These are phyloP conservation scores for Euphorbia lathyris DNA, from an alignment of 345 rosid species.

Conservation along the genomic window DNA sequence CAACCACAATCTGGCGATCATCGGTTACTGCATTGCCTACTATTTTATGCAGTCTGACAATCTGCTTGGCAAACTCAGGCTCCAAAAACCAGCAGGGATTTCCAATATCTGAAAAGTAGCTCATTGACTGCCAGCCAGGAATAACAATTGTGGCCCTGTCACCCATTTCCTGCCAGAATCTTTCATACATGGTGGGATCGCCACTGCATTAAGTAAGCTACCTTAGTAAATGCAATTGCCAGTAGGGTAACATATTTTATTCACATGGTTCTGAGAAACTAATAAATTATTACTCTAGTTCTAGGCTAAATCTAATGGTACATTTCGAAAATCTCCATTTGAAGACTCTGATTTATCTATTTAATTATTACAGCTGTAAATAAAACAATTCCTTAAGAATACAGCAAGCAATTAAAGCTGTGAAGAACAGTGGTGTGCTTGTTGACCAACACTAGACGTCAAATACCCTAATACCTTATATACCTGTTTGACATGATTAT, in stretches of 20 bases:
- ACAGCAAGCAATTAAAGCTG: neutral
- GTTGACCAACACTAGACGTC: neutral
- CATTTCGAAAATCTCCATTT: neutral
- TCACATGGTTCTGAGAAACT: neutral
- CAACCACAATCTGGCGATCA: slow-evolving; percentile 66
- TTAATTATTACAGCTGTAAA: neutral
- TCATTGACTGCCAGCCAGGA: slow-evolving; percentile 81
- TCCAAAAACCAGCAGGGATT: slow-evolving; percentile 90
- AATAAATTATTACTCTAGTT: neutral
- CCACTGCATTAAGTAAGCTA: slow-evolving; percentile 52
- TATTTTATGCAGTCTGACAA: slow-evolving; percentile 56
- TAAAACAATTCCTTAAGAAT: neutral
- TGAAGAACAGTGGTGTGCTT: neutral
- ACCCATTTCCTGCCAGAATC: slow-evolving; percentile 64
- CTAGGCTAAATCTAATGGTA: neutral
- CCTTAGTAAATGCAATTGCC: neutral
- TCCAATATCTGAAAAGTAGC: slow-evolving; percentile 70
- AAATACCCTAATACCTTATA: no score
- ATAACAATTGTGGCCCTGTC: slow-evolving; percentile 67
- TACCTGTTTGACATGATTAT: no score
- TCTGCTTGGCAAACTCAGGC: slow-evolving; percentile 60
- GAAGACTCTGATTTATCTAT: neutral
- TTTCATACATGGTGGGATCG: slow-evolving; percentile 87
- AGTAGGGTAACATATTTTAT: slow-evolving; percentile 1
- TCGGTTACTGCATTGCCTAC: slow-evolving; percentile 84